Evolutionary conservation across 1,284 basidiomycete species (phyloP), one percentile per base, ranked within the genome.

Genomic region (Megacollybia platyphylla): DNA sequence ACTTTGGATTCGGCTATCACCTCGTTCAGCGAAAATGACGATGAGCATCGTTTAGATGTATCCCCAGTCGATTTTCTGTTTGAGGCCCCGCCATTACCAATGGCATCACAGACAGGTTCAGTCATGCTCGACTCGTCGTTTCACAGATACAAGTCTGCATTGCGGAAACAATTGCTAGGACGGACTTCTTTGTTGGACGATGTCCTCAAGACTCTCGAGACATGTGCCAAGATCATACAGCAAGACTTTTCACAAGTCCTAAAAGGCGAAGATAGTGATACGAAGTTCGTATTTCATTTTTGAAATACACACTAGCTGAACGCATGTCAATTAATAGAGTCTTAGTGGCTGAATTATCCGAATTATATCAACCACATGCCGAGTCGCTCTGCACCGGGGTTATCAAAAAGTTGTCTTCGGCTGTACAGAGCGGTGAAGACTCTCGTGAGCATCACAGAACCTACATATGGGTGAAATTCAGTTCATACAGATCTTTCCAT

Each of bases 131-230:
- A 70, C 45, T 56, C 60, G 8, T 63, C 72, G 2, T 77, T 85
- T 52, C 65, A 68, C 36, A 72, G 67, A 51, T 85, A 81, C 52
- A 73, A 71, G 48, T 50, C 57, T 11, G 55, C 68, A 4, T 56
- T 87, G 35, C 69, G 65, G 42, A 70, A 67, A 41, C 80, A 79
- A 48, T 61, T 85, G 15, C 51, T 67, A 28, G 75, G 77, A 11
- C 71, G 81, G 36, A 79, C 79, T 8, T 63, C 73, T 0, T 54
- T 72, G 28, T 55, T 87, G 29, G 67, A 83, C 44, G 61, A 65
- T 15, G 65, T 81, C n/a, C 52, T 87, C 44, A 58, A 56, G 5
- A 63, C 60, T 2, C 57, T 85, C 9, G 84, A 87, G 49, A 61
- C 59, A 36, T 72, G 71, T 49, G 73, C 77, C 9, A 54, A 61